phyloP scores from a whole-genome alignment of 345 rosid species.

The Syzygium aqueum region DNA sequence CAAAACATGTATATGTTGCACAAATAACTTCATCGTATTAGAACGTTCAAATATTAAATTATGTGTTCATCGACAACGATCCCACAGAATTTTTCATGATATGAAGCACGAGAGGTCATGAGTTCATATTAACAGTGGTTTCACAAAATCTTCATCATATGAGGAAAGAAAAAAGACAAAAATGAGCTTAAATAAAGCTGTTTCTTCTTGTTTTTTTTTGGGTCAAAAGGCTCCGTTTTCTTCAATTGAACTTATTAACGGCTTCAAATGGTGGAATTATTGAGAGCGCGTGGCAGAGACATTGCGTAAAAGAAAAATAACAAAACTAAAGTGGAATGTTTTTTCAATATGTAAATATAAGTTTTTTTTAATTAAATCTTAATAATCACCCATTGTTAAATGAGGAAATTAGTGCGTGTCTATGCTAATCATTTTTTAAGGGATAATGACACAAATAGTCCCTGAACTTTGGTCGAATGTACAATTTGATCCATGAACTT shows the following conservation, averaged over 20 bases:
- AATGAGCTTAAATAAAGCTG: background rate
- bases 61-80: fast-evolving
- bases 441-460: too few relatives aligned
- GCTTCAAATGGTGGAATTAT: background rate
- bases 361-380: background rate
- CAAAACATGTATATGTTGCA: too few relatives aligned
- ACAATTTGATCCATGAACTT: too few relatives aligned
- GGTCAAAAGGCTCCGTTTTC: too few relatives aligned
- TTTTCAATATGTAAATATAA: background rate
- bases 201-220: background rate
- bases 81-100: background rate
- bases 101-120: background rate
- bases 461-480: too few relatives aligned
- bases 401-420: background rate
- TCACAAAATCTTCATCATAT: background rate
- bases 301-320: background rate
- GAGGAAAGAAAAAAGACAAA: background rate
- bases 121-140: background rate
- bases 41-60: background rate
- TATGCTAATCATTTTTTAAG: too few relatives aligned
- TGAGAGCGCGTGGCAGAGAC: background rate
- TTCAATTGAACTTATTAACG: background rate
- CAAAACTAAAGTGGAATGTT: background rate
- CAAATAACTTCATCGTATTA: too few relatives aligned
- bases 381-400: background rate